These are phyloP conservation scores for Arctostaphylos glauca DNA, from an alignment of 148 eudicot species.

Conservation along the genomic window DNA sequence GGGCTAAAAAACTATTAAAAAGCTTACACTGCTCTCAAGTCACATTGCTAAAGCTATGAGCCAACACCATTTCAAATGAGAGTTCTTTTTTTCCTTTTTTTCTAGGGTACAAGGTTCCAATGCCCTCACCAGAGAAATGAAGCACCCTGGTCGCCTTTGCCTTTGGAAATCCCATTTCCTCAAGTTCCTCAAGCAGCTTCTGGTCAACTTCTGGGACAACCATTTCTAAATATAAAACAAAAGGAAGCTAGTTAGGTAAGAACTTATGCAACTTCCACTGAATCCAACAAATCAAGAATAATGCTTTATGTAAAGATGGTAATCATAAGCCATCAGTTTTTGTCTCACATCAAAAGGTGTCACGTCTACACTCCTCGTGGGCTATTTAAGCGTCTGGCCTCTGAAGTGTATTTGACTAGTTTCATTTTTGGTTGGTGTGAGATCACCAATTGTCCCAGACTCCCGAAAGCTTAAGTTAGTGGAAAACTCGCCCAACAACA, in stretches of 20 bases:
- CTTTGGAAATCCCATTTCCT: conserved; percentile 83
- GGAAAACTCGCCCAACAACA: not conserved
- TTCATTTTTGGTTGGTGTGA: not conserved
- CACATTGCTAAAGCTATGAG: not conserved
- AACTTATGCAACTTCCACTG: not conserved
- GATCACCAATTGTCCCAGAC: not conserved
- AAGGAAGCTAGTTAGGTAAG: not conserved
- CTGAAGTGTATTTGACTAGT: not conserved
- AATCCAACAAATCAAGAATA: conserved; percentile 11
- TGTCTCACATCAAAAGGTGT: not conserved
- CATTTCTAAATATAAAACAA: conserved; percentile 55
- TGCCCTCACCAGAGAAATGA: conserved; percentile 70
- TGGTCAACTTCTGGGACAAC: conserved; percentile 86
- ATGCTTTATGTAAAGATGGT: not conserved
- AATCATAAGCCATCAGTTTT: not conserved
- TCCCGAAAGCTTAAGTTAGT: not conserved
- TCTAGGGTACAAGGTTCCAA: not conserved
- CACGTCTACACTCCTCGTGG: not conserved
- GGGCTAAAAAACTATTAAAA: not conserved
- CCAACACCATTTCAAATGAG: not conserved
- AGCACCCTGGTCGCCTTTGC: conserved; percentile 82
- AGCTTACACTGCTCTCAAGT: not conserved
- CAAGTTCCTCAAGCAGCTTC: conserved; percentile 73
- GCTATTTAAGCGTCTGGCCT: not conserved
- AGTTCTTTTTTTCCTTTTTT: too few species aligned